Conservation (phyloP, 371 early-diverging fungal genomes). For the Mortierella polycephala region DNA sequence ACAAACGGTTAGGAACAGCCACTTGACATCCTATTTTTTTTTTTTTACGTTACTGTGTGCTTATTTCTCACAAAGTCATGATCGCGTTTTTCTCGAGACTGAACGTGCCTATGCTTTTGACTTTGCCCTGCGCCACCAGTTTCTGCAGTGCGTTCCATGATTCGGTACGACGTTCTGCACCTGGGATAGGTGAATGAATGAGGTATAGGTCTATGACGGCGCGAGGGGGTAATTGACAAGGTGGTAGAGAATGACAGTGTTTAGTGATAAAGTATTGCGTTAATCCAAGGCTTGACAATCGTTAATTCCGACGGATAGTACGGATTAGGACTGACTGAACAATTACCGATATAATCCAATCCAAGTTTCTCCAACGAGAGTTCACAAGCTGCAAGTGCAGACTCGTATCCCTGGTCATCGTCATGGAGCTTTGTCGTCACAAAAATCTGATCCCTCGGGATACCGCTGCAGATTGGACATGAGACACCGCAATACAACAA, state of each 20-base stretch:
- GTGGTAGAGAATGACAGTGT: too few species aligned
- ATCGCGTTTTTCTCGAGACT: too few species aligned
- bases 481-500: neutral
- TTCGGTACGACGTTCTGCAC: conserved; percentile 58
- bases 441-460: conserved; percentile 74
- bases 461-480: conserved; percentile 36
- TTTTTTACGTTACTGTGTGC: neutral
- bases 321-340: neutral
- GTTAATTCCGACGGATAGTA: neutral
- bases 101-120: conserved; percentile 62
- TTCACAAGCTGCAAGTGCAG: conserved; percentile 62
- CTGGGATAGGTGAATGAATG: conserved; percentile 78
- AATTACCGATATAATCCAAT: conserved; percentile 72
- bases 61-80: neutral
- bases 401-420: conserved; percentile 59
- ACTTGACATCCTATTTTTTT: neutral
- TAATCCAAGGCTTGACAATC: neutral
- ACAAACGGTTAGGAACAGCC: neutral
- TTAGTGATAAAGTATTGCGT: neutral
- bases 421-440: conserved; percentile 79
- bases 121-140: conserved; percentile 60
- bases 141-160: conserved; percentile 69
- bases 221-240: neutral
- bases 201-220: conserved; percentile 71
- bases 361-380: conserved; percentile 70